Conservation (phyloP, 139 green algal genomes). For the Ettlia oleoabundans region DNA sequence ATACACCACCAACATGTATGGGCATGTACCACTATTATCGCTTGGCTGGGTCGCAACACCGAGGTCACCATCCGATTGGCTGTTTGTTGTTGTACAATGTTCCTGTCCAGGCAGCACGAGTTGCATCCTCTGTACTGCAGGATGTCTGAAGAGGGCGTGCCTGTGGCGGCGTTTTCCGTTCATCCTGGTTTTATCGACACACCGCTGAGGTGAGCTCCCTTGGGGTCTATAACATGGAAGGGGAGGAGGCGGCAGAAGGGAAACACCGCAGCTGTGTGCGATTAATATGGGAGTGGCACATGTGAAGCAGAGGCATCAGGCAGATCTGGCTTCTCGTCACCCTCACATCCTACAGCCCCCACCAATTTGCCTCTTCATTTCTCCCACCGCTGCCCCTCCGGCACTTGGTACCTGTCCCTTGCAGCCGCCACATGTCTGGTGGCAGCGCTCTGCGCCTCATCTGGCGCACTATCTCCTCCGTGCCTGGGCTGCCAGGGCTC, state of each 20-base stretch:
- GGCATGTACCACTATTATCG: too few relatives aligned
- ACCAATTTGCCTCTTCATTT: not conserved
- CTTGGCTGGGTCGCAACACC: too few relatives aligned
- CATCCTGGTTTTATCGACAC: conserved; percentile 17
- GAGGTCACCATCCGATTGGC: too few relatives aligned
- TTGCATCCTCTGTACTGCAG: not conserved
- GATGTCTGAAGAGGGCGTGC: conserved; percentile 3
- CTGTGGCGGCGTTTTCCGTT: not conserved
- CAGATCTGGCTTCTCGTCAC: not conserved
- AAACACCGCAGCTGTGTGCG: not conserved
- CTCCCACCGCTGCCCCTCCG: not conserved
- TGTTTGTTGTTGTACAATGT: too few relatives aligned
- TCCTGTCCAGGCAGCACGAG: too few relatives aligned
- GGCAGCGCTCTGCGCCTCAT: not conserved
- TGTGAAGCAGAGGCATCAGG: too few relatives aligned
- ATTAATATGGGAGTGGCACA: too few relatives aligned
- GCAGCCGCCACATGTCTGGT: conserved; percentile 11
- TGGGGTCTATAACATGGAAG: not conserved
- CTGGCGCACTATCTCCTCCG: not conserved
- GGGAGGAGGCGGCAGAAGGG: not conserved
- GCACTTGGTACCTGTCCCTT: too few relatives aligned
- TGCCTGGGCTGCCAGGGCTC: conserved; percentile 1
- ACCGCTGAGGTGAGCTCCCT: not conserved
- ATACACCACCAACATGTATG: not conserved
- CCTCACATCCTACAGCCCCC: not conserved